These are phyloP conservation scores for Mortierella polycephala DNA, from an alignment of 371 early-diverging fungal species.

Conservation along the genomic window DNA sequence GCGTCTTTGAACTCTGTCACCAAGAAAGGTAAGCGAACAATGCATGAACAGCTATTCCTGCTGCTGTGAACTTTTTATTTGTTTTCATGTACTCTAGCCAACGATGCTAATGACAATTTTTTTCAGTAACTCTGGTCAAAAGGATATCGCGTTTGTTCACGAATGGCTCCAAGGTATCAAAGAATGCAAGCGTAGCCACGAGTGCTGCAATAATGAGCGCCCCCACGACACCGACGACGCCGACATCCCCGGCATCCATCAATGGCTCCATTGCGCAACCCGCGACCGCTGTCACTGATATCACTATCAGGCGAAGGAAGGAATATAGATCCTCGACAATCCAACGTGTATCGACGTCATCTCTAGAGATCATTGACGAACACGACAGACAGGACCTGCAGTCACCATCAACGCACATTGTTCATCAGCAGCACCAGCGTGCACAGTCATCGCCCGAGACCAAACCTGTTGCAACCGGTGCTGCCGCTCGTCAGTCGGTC, in stretches of 20 bases:
- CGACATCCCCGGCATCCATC: background rate
- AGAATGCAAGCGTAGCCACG: background rate
- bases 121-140: conserved; percentile 35
- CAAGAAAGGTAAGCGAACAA: conserved; percentile 13
- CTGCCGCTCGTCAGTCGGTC: background rate
- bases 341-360: background rate
- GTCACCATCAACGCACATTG: background rate
- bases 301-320: background rate
- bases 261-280: background rate
- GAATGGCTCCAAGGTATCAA: conserved; percentile 16
- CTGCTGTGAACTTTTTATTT: background rate
- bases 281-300: background rate
- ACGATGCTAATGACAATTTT: background rate
- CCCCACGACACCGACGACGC: background rate
- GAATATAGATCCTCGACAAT: background rate
- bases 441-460: conserved; percentile 8
- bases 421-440: conserved; percentile 2
- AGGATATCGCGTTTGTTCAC: conserved; percentile 37
- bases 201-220: no score
- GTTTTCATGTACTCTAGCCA: background rate
- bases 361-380: conserved; percentile 13
- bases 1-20: conserved; percentile 5
- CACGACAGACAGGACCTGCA: conserved; percentile 6
- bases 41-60: no score
- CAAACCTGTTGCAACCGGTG: background rate